Evolutionary conservation across 2,329 filamentous ascomycete species (phyloP), one percentile per base, ranked within the genome.

Genomic region (Penicillium sp.): DNA sequence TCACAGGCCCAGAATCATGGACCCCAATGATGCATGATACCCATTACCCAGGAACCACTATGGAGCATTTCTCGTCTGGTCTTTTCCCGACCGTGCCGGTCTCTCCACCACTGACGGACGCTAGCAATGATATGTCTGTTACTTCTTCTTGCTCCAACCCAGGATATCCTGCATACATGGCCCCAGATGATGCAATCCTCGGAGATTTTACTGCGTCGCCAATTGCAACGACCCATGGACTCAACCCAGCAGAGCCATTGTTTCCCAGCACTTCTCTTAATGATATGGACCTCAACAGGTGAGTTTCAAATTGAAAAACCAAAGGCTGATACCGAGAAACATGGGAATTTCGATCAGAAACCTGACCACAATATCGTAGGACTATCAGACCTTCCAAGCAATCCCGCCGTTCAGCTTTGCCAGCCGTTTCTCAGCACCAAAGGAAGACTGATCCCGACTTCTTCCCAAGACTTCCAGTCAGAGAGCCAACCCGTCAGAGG

Each of bases 241-340:
- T 75, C 51, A 71, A 70, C 59, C 63, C 74, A 40, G 66, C 68
- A 55, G 74, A 75, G 41, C 70, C 73, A 11, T 55, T 75, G 52
- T 74, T 73, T 59, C 74, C 73, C 32, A 74, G 67, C 11, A 67
- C 72, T 6, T 71, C 72, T 52, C 61, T 75, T 30, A 74, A 63
- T 47, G 73, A 74, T 29, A 71, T 71, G 58, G 73, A 76, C 44
- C 68, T 69, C 34, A 73, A 75, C 64, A 73, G 71, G 74, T 76
- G 65, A 69, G 70, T 64, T 11, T 38, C 29, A 14, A 18, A n/a
- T 16, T 3, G 5, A 5, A 23, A 23, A 23, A 23, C 5, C 23
- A 49, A 23, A 23, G 16, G 16, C 41, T 19, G 36, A 42, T 36
- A 35, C 9, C 9, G 7, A 7, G 27, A 29, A 42, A n/a, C 5